Evolutionary conservation across 2,329 filamentous ascomycete genomes (phyloP).

Genomic region (Colletotrichum sp.): DNA sequence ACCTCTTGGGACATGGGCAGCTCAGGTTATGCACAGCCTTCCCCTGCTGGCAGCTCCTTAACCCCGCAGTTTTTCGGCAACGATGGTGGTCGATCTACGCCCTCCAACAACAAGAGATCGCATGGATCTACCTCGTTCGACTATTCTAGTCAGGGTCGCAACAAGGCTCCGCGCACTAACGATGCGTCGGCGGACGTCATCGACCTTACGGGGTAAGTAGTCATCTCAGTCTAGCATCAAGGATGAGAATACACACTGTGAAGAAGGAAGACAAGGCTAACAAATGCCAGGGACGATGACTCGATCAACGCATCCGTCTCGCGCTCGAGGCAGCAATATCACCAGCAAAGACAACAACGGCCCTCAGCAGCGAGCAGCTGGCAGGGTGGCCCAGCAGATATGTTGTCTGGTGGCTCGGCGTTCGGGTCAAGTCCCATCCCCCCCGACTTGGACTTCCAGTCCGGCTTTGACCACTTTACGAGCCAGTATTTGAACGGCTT

Average conservation of each 20-base stretch:
- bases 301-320: conserved; percentile 25
- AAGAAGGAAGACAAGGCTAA: conserved; percentile 22
- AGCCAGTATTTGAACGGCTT: background rate
- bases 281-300: conserved; percentile 36
- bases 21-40: background rate
- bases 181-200: conserved; percentile 32
- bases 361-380: background rate
- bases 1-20: background rate
- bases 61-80: background rate
- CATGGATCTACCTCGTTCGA: background rate
- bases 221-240: background rate
- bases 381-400: background rate
- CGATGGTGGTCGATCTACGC: background rate
- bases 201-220: conserved; percentile 46
- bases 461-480: background rate
- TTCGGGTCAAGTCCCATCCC: background rate
- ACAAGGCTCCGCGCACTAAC: conserved; percentile 14
- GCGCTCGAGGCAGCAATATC: background rate
- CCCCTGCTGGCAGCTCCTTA: background rate
- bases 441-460: too few relatives aligned
- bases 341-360: background rate
- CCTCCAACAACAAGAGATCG: conserved; percentile 12
- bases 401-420: background rate
- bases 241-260: background rate
- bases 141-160: background rate